Evolutionary conservation across 2,329 filamentous ascomycete genomes (phyloP).

Genomic region (Colletotrichum sp.): DNA sequence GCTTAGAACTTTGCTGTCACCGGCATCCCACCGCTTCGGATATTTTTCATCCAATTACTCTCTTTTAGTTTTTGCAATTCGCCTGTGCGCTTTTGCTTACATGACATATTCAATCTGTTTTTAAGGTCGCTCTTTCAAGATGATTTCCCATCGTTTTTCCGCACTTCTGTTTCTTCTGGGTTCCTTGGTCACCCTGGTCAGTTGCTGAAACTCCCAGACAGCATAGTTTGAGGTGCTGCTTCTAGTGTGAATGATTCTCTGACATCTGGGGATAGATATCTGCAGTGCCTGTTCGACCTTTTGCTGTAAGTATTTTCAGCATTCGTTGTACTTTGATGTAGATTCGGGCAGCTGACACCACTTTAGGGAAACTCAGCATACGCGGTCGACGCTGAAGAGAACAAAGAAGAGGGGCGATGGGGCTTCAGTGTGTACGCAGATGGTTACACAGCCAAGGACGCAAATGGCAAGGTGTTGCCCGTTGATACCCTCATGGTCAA

Average conservation of each 20-base stretch:
- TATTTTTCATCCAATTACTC: neutral
- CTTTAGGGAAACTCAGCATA: neutral
- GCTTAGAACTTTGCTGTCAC: neutral
- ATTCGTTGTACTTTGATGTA: too few species aligned
- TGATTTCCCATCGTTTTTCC: neutral
- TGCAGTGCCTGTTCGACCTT: neutral
- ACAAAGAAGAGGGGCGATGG: neutral
- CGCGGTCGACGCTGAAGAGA: neutral
- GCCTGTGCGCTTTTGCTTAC: neutral
- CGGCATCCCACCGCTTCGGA: neutral
- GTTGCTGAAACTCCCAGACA: fast-evolving
- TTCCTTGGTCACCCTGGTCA: neutral
- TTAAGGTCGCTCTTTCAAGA: neutral
- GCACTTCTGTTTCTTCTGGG: neutral
- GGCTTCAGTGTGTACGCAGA: neutral
- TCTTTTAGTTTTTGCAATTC: neutral
- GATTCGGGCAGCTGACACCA: too few species aligned
- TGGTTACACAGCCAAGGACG: neutral
- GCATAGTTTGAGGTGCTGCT: neutral
- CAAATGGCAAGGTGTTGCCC: neutral
- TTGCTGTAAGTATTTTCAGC: neutral
- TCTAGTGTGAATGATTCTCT: neutral
- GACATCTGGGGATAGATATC: neutral
- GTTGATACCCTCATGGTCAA: neutral
- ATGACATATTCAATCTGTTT: too few species aligned